These are phyloP conservation scores for Breynia disticha DNA, from an alignment of 441 rosid species.

Conservation along the genomic window DNA sequence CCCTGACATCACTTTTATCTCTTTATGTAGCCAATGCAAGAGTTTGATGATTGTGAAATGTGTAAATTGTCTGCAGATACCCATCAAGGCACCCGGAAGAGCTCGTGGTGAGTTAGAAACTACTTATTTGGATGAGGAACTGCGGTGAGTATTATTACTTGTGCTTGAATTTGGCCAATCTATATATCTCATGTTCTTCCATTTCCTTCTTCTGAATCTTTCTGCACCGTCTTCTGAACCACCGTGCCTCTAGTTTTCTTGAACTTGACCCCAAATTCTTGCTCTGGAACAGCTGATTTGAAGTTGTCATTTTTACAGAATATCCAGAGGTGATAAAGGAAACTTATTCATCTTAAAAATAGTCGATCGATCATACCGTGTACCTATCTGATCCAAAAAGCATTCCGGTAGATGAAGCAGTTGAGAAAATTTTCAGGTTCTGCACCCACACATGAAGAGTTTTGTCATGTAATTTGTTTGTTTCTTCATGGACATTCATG, in stretches of 20 bases:
- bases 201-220: not conserved
- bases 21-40: not conserved
- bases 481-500: too few relatives aligned
- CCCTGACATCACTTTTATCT: too few relatives aligned
- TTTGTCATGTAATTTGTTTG: too few relatives aligned
- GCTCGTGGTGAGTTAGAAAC: constrained; percentile 86
- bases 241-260: too few relatives aligned
- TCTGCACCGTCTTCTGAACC: too few relatives aligned
- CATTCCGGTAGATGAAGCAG: too few relatives aligned
- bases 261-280: too few relatives aligned
- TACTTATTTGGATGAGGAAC: constrained; percentile 81
- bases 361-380: constrained; percentile 75
- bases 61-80: constrained; percentile 40
- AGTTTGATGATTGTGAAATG: not conserved
- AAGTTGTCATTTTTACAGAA: constrained; percentile 26
- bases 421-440: too few relatives aligned
- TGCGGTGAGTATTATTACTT: constrained; percentile 38
- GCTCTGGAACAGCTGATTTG: not conserved
- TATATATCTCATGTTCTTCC: not conserved
- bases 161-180: not conserved
- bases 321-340: constrained; percentile 87
- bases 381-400: constrained; percentile 18
- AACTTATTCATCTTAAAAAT: constrained; percentile 72
- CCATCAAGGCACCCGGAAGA: constrained; percentile 69
- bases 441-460: too few relatives aligned